These are phyloP conservation scores for Aspergillus cristatus DNA, from an alignment of 495 filamentous ascomycete species.

Conservation along the genomic window DNA sequence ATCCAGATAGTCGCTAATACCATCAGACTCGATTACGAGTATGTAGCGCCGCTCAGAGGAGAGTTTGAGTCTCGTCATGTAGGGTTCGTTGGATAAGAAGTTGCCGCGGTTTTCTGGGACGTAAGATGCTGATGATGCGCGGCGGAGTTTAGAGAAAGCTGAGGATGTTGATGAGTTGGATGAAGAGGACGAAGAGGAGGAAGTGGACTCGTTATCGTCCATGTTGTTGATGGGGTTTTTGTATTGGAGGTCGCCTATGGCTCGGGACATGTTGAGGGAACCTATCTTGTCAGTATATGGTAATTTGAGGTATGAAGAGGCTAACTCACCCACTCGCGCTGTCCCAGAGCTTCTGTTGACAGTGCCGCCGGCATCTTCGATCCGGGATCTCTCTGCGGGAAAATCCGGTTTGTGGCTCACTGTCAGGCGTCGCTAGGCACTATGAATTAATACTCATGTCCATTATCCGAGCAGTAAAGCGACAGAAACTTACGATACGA, in stretches of 20 bases:
- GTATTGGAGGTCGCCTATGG: conserved; percentile 34
- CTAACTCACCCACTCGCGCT: conserved; percentile 23
- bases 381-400: conserved; percentile 23
- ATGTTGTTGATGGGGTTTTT: conserved; percentile 30
- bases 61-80: conserved; percentile 16
- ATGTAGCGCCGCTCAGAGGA: conserved; percentile 19
- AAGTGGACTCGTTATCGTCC: neutral
- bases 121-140: conserved; percentile 12
- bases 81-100: conserved; percentile 28
- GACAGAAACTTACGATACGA: conserved; percentile 21
- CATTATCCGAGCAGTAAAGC: too few relatives aligned
- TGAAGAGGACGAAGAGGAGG: too few relatives aligned
- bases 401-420: conserved; percentile 28
- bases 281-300: conserved; percentile 11
- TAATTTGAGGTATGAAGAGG: neutral
- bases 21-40: conserved; percentile 24
- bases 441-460: too few relatives aligned
- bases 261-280: conserved; percentile 35
- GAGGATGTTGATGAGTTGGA: too few relatives aligned
- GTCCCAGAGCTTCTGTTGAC: conserved; percentile 19
- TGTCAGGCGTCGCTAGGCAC: conserved; percentile 24
- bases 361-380: conserved; percentile 27
- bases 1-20: conserved; percentile 22
- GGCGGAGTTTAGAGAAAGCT: conserved; percentile 5
- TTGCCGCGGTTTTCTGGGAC: conserved; percentile 15